Evolutionary conservation across 345 rosid species (phyloP).

Genomic region (Arabidopsis thaliana): DNA sequence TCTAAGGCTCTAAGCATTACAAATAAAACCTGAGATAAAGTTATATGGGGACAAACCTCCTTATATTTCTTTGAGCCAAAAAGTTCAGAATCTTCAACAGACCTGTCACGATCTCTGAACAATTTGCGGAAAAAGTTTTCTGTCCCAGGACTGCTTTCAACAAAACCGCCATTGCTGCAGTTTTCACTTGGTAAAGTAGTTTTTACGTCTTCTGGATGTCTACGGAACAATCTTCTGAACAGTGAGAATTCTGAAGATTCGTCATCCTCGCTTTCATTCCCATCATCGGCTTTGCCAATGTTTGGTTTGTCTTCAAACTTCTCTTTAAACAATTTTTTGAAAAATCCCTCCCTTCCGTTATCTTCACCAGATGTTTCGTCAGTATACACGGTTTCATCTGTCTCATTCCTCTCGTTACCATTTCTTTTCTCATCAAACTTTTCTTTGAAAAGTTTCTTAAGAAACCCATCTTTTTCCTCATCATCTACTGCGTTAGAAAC

Average conservation of each 20-base stretch:
- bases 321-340: slow-evolving; percentile 76
- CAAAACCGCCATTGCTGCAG: slow-evolving; percentile 53
- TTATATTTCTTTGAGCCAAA: slow-evolving; percentile 72
- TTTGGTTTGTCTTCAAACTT: slow-evolving; percentile 82
- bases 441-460: slow-evolving; percentile 76
- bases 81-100: slow-evolving; percentile 88
- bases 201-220: slow-evolving; percentile 85
- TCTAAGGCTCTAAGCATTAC: slow-evolving; percentile 5
- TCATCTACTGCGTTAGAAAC: slow-evolving; percentile 65
- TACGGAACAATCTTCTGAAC: slow-evolving; percentile 78
- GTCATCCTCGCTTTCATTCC: slow-evolving; percentile 60
- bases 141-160: slow-evolving; percentile 93
- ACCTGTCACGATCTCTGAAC: slow-evolving; percentile 90
- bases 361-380: slow-evolving; percentile 79
- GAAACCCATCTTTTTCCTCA: slow-evolving; percentile 92
- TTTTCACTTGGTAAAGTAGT: slow-evolving; percentile 56
- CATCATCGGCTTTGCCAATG: slow-evolving; percentile 45
- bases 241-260: slow-evolving; percentile 85
- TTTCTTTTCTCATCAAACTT: slow-evolving; percentile 79
- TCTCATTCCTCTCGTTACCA: slow-evolving; percentile 58
- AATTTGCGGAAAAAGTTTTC: slow-evolving; percentile 95
- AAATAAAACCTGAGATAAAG: slow-evolving; percentile 24
- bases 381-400: slow-evolving; percentile 48
- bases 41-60: slow-evolving; percentile 58
- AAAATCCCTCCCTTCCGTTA: slow-evolving; percentile 88